phyloP scores from a whole-genome alignment of 345 rosid genomes.

The Populus alba region DNA sequence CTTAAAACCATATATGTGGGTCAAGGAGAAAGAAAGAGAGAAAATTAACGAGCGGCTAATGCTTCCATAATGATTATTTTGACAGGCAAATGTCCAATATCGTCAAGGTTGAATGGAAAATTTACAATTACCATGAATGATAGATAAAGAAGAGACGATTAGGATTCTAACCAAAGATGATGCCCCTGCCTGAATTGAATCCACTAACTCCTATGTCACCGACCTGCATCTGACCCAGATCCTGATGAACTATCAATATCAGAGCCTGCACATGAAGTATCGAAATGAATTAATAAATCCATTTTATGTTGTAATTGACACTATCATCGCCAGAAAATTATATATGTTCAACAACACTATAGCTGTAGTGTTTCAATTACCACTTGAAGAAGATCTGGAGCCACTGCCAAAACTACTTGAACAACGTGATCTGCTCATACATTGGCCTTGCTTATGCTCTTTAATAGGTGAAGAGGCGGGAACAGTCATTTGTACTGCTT shows the following conservation, averaged over 20 bases:
- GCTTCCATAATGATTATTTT: not conserved
- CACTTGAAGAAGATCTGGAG: conserved; percentile 50
- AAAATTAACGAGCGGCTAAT: not conserved
- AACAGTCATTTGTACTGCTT: conserved; percentile 25
- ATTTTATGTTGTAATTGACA: not conserved
- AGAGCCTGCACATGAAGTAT: conserved; percentile 38
- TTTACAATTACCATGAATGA: not conserved
- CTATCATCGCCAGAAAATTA: not conserved
- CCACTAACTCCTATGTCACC: conserved; percentile 19
- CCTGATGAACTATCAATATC: conserved; percentile 37
- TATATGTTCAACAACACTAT: not conserved
- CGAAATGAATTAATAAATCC: not conserved
- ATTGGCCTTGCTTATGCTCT: conserved; percentile 33
- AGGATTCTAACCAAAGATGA: conserved; percentile 6
- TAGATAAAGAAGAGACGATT: not conserved
- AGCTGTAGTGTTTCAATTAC: conserved; percentile 21
- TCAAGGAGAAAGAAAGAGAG: not conserved
- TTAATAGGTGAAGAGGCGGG: conserved; percentile 23
- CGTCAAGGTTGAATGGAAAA: not conserved
- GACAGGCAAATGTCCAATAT: not conserved
- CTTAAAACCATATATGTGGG: not conserved
- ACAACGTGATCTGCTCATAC: conserved; percentile 37
- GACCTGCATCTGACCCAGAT: conserved; percentile 30
- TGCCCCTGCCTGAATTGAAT: conserved; percentile 27
- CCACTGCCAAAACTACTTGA: conserved; percentile 48